Percentiles rank a stretch among this genome's conserved stretches.
Conservation (phyloP, 75 land plant species). For the Cryptomeria japonica region DNA sequence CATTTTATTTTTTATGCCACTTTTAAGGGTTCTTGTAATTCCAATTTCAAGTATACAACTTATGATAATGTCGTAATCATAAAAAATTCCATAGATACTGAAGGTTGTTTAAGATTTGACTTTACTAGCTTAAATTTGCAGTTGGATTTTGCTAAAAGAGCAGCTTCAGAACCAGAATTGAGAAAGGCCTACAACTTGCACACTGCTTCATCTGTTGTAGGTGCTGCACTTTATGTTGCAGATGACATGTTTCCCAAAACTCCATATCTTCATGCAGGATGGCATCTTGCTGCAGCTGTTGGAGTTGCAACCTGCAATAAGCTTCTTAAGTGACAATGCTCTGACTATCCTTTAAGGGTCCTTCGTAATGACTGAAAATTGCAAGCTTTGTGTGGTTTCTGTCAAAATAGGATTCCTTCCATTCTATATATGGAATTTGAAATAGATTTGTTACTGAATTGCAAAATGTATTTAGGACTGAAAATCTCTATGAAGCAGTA, state of each 20-base stretch:
- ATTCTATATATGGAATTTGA: background rate
- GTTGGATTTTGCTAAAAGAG: slow-evolving; percentile 85
- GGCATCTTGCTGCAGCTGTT: slow-evolving; percentile 95
- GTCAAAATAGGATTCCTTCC: background rate
- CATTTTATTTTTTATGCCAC: background rate
- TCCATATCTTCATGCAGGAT: slow-evolving; percentile 91
- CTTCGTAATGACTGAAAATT: background rate
- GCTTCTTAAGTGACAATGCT: slow-evolving; percentile 55
- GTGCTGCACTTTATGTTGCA: slow-evolving; percentile 75
- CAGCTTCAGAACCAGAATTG: slow-evolving; percentile 57
- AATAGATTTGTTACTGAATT: background rate
- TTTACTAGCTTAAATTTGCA: slow-evolving; percentile 19
- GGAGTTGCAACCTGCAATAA: slow-evolving; percentile 83
- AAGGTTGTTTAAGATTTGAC: background rate
- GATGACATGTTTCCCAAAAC: slow-evolving; percentile 78
- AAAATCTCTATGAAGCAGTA: background rate
- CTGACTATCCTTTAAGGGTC: background rate
- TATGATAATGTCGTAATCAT: background rate
- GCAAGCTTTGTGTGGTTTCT: background rate
- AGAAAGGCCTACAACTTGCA: slow-evolving; percentile 73
- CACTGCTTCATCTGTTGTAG: slow-evolving; percentile 67
- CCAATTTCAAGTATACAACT: background rate
- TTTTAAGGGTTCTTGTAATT: background rate
- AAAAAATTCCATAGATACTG: background rate
- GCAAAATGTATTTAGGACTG: background rate